Percentiles rank a stretch among this genome's conserved stretches.
phyloP scores from a whole-genome alignment of 2,329 filamentous ascomycete genomes.

The Lasiodiplodia gonubiensis region DNA sequence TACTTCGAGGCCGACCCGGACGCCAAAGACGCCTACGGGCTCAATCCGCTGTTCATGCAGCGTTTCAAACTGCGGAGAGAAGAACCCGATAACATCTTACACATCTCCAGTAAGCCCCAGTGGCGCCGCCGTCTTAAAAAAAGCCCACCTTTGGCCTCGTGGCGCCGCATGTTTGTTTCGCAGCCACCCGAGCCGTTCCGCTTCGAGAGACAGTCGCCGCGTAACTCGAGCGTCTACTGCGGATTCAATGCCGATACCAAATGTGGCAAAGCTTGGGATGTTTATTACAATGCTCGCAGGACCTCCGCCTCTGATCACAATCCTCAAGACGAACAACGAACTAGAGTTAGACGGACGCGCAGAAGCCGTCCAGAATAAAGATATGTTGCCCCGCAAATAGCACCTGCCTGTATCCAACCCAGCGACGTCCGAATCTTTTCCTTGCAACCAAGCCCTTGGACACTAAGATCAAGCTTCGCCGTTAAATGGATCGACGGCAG shows the following conservation, averaged over 20 bases:
- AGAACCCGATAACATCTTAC: background rate
- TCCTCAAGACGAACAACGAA: too few relatives aligned
- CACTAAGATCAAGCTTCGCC: background rate
- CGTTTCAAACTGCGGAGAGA: slow-evolving; percentile 3
- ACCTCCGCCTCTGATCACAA: too few relatives aligned
- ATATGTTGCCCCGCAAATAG: too few relatives aligned
- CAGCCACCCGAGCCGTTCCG: slow-evolving; percentile 20
- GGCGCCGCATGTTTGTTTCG: slow-evolving; percentile 9
- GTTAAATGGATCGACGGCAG: background rate
- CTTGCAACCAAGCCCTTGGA: background rate
- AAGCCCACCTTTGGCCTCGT: background rate
- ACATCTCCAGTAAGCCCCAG: background rate
- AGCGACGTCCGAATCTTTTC: background rate
- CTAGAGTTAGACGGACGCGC: too few relatives aligned
- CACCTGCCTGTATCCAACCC: too few relatives aligned
- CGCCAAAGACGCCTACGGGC: slow-evolving; percentile 1
- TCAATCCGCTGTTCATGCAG: slow-evolving; percentile 17
- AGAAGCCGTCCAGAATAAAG: too few relatives aligned
- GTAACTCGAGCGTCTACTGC: background rate
- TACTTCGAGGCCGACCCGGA: background rate
- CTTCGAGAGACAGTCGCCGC: background rate
- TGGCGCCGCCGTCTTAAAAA: background rate
- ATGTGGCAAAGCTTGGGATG: background rate
- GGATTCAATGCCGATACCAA: background rate
- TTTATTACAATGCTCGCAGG: background rate